Evolutionary conservation across 2,329 filamentous ascomycete genomes (phyloP).

Genomic region (Botryotinia calthae): DNA sequence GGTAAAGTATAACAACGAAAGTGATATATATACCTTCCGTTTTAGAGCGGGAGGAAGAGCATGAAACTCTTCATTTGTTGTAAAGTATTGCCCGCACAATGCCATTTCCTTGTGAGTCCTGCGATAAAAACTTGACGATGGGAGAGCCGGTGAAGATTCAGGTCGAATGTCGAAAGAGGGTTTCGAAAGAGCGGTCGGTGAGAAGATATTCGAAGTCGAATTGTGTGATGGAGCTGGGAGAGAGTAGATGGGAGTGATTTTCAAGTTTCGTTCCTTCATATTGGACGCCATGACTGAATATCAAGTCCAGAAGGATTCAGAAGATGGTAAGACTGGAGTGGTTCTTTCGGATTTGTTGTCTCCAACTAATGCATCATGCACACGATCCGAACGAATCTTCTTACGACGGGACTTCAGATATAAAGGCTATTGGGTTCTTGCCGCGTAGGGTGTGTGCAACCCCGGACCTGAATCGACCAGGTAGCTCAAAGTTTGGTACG

Average conservation of each 20-base stretch:
- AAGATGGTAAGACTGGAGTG: slow-evolving; percentile 10
- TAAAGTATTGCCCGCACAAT: slow-evolving; percentile 27
- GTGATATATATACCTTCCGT: slow-evolving; percentile 47
- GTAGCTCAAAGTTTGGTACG: slow-evolving; percentile 7
- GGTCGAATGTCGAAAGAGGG: slow-evolving; percentile 33
- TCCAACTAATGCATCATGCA: slow-evolving; percentile 22
- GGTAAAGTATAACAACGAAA: slow-evolving; percentile 11
- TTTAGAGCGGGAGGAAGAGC: slow-evolving; percentile 50
- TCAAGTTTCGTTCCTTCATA: slow-evolving; percentile 4
- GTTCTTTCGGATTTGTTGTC: slow-evolving; percentile 19
- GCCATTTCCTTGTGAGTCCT: slow-evolving; percentile 39
- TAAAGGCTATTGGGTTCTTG: slow-evolving; percentile 20
- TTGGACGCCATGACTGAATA: slow-evolving; percentile 18
- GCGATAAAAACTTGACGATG: slow-evolving; percentile 29
- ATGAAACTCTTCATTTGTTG: slow-evolving; percentile 49
- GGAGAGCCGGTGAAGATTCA: slow-evolving; percentile 25
- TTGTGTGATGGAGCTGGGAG: slow-evolving; percentile 25
- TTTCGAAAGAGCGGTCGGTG: slow-evolving; percentile 32
- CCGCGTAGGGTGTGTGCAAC: slow-evolving; percentile 18
- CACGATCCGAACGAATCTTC: slow-evolving; percentile 14
- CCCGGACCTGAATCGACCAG: slow-evolving; percentile 13
- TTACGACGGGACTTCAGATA: slow-evolving; percentile 15
- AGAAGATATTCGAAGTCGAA: slow-evolving; percentile 24
- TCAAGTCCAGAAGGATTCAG: slow-evolving; percentile 14
- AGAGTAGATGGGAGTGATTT: slow-evolving; percentile 25